Evolutionary conservation across 306 rosid genomes (phyloP).

Genomic region (Vigna unguiculata): DNA sequence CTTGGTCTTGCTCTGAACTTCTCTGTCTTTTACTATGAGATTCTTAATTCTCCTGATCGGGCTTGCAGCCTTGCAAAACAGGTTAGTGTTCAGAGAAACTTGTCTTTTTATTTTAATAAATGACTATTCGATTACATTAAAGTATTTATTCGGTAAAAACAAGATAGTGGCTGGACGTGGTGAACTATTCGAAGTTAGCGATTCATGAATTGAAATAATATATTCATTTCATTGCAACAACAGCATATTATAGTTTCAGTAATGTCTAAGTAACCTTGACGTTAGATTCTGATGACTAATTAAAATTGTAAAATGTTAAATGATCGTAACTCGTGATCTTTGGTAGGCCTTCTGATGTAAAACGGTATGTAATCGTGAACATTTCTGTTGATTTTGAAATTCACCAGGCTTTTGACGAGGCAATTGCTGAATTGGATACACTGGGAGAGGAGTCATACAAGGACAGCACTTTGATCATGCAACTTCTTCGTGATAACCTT

Average conservation of each 20-base stretch:
- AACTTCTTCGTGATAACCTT: conserved; percentile 98
- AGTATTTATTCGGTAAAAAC: neutral
- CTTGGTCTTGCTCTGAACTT: conserved; percentile 99
- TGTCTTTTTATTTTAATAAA: neutral
- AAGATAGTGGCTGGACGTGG: neutral
- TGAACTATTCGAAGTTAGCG: neutral
- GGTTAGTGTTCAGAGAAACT: conserved; percentile 51
- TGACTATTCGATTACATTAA: neutral
- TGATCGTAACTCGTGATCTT: neutral
- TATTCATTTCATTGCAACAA: conserved; percentile 6
- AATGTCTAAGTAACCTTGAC: conserved; percentile 24
- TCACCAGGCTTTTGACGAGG: conserved; percentile 93
- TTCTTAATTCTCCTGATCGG: conserved; percentile 94
- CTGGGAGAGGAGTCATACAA: conserved; percentile 98
- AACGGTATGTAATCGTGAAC: conserved; percentile 5
- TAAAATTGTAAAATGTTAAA: neutral
- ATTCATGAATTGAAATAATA: neutral
- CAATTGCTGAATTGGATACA: conserved; percentile 97
- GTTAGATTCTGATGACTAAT: conserved; percentile 4
- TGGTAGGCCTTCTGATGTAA: neutral
- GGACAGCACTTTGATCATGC: conserved; percentile 99
- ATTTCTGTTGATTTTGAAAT: conserved; percentile 18
- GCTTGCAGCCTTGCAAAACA: conserved; percentile 97
- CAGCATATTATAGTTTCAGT: neutral
- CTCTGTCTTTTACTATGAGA: conserved; percentile 96